Evolutionary conservation across 257 asterid species (phyloP).

Genomic region (Fraxinus quadrangulata): DNA sequence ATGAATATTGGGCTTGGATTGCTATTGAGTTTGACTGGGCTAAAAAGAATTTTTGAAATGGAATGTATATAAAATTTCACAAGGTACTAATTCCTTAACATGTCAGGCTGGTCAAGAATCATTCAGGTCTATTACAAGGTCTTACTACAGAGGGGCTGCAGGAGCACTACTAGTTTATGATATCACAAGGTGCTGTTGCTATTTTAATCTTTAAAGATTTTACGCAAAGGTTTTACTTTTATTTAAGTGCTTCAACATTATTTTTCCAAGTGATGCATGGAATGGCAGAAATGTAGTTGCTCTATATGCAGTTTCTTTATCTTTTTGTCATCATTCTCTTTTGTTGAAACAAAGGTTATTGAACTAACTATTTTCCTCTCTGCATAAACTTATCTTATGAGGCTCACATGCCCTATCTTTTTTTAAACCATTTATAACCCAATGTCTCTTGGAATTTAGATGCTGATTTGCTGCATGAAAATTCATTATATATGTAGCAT

Average conservation of each 20-base stretch:
- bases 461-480: neutral
- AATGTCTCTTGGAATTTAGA: neutral
- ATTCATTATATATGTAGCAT: neutral
- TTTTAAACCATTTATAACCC: neutral
- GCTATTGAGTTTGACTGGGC: no score
- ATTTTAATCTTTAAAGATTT: conserved; percentile 8
- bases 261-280: conserved; percentile 6
- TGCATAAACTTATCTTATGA: neutral
- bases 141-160: conserved; percentile 84
- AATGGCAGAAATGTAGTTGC: neutral
- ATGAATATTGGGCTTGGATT: no score
- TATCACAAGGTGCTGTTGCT: conserved; percentile 64
- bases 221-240: neutral
- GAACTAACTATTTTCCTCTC: neutral
- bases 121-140: conserved; percentile 75
- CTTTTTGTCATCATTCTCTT: neutral
- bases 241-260: conserved; percentile 9
- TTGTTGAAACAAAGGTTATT: neutral
- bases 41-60: no score
- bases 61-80: no score
- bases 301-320: neutral
- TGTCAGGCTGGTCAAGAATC: conserved; percentile 89
- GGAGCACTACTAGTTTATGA: conserved; percentile 90
- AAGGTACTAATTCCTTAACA: neutral
- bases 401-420: neutral